Conservation (phyloP, 1,284 basidiomycete species). For the Hemileia vastatrix region DNA sequence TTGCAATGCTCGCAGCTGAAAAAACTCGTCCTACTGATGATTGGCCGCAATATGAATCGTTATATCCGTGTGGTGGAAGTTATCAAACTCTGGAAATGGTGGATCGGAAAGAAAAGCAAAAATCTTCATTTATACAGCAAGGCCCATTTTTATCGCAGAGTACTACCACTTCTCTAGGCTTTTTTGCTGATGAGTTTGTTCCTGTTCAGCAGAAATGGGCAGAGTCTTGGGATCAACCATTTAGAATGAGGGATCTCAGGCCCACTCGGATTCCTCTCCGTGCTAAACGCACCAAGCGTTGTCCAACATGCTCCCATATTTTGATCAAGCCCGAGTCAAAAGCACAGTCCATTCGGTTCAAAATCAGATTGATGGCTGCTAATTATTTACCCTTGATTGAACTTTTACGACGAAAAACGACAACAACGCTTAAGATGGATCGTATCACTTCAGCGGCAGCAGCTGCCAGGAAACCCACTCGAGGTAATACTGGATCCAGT, state of each 20-base stretch:
- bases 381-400: constrained; percentile 84
- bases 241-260: constrained; percentile 58
- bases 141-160: no score
- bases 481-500: neutral
- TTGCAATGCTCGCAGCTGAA: no score
- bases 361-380: constrained; percentile 89
- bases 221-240: constrained; percentile 14
- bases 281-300: constrained; percentile 89
- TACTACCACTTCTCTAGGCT: no score
- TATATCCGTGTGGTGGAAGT: constrained; percentile 3
- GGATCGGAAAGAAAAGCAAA: no score
- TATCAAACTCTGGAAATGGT: constrained; percentile 1
- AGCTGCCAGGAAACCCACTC: constrained; percentile 19
- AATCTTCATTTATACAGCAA: no score
- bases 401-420: constrained; percentile 12
- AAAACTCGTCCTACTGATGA: no score
- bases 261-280: constrained; percentile 81
- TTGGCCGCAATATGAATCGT: constrained; percentile 3
- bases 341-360: constrained; percentile 80
- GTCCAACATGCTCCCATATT: constrained; percentile 85
- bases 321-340: constrained; percentile 97
- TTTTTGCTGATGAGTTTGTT: constrained; percentile 12
- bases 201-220: constrained; percentile 17
- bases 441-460: constrained; percentile 30
- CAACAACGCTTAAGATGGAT: constrained; percentile 33